A percentile compares a stretch with the other conserved stretches of the same genome.
phyloP scores from a whole-genome alignment of 805 yeast species.

The Scheffersomyces spartinae region DNA sequence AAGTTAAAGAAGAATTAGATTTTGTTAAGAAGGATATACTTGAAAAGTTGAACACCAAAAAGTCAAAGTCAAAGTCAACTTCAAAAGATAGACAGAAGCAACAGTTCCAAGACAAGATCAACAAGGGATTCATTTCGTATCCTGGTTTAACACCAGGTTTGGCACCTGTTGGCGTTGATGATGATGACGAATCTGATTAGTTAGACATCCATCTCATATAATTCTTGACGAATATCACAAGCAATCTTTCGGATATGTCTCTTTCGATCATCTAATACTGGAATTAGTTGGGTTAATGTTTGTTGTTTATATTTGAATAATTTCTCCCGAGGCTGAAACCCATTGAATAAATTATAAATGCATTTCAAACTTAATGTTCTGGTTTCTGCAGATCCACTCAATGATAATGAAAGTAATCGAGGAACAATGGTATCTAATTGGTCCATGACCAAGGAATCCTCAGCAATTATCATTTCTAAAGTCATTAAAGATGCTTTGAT shows the following conservation, averaged over 20 bases:
- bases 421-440: slow-evolving; percentile 51
- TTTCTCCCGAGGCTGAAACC: slow-evolving; percentile 22
- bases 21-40: slow-evolving; percentile 17
- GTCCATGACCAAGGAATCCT: slow-evolving; percentile 40
- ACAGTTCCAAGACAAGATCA: slow-evolving; percentile 27
- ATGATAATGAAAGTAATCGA: slow-evolving; percentile 32
- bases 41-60: slow-evolving; percentile 12
- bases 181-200: slow-evolving; percentile 21
- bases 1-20: slow-evolving; percentile 18
- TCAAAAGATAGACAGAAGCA: slow-evolving; percentile 14
- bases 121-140: slow-evolving; percentile 31
- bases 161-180: slow-evolving; percentile 67
- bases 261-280: slow-evolving; percentile 59
- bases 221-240: slow-evolving; percentile 69
- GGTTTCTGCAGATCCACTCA: slow-evolving; percentile 40
- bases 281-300: slow-evolving; percentile 36
- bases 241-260: slow-evolving; percentile 68
- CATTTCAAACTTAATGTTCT: slow-evolving; percentile 48
- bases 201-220: slow-evolving; percentile 36
- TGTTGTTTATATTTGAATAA: slow-evolving; percentile 40
- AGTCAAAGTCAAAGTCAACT: slow-evolving; percentile 15
- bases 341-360: slow-evolving; percentile 31
- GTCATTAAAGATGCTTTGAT: slow-evolving; percentile 53
- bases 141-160: slow-evolving; percentile 78
- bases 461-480: slow-evolving; percentile 39